Percentiles rank a stretch among this genome's conserved stretches.
These are phyloP conservation scores for Porcisia hertigi DNA, from an alignment of 208 protist species.

Conservation along the genomic window DNA sequence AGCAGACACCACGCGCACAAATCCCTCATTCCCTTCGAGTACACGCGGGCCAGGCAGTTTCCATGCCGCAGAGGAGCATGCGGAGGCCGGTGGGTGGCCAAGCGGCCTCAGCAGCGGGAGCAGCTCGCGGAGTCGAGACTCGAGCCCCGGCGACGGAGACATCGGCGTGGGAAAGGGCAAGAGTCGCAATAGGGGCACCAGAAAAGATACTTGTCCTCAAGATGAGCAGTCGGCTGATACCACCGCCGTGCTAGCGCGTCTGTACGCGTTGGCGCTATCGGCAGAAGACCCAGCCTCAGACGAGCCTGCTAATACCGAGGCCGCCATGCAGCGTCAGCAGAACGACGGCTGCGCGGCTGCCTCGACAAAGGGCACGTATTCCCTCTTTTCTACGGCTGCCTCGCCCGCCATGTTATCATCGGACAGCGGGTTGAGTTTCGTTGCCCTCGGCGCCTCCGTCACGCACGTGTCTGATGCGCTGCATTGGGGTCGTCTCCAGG, in stretches of 20 bases:
- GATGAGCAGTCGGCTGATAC: background rate
- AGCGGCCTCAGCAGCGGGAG: constrained; percentile 1
- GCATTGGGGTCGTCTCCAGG: constrained; percentile 28
- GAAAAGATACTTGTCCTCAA: background rate
- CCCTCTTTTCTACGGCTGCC: background rate
- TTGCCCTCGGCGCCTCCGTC: constrained; percentile 19
- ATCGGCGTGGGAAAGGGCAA: background rate
- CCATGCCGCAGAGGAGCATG: background rate
- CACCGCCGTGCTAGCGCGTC: constrained; percentile 19
- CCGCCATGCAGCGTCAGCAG: background rate
- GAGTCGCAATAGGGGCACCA: background rate
- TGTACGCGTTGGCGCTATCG: constrained; percentile 19
- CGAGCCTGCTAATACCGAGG: background rate
- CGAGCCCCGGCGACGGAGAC: constrained; percentile 1
- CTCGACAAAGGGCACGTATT: background rate
- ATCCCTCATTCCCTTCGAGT: background rate
- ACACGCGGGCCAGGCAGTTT: background rate
- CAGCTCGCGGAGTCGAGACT: constrained; percentile 1
- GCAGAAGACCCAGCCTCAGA: background rate
- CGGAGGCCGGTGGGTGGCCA: background rate
- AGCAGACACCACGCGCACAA: background rate
- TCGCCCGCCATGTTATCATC: background rate
- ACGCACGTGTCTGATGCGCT: constrained; percentile 15
- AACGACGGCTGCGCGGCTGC: background rate
- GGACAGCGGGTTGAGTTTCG: constrained; percentile 15